These are phyloP conservation scores for Emiliania huxleyi DNA, from an alignment of 78 protist genomes.

Conservation along the genomic window DNA sequence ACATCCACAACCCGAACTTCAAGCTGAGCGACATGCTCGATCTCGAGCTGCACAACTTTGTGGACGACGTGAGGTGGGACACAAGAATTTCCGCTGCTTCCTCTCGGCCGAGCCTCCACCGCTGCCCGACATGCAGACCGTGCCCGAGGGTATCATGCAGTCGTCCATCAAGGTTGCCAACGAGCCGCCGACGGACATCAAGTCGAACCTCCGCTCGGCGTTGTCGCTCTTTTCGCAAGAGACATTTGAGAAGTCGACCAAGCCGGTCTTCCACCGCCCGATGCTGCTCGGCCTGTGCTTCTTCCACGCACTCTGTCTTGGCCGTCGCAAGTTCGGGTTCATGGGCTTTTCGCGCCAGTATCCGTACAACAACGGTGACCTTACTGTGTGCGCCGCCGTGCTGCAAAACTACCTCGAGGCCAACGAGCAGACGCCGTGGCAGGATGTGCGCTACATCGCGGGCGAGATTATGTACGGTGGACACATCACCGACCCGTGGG, in stretches of 20 bases:
- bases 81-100: constrained; percentile 62
- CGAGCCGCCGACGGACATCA: constrained; percentile 70
- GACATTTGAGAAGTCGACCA: constrained; percentile 46
- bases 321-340: constrained; percentile 83
- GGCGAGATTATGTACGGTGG: constrained; percentile 71
- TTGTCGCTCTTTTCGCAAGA: constrained; percentile 38
- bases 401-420: constrained; percentile 53
- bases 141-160: constrained; percentile 70
- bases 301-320: constrained; percentile 76
- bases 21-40: constrained; percentile 50
- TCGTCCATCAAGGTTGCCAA: constrained; percentile 58
- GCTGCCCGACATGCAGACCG: neutral
- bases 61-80: constrained; percentile 60
- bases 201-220: constrained; percentile 51
- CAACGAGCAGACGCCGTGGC: constrained; percentile 57
- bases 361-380: constrained; percentile 52
- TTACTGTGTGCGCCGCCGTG: constrained; percentile 38
- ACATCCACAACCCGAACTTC: constrained; percentile 41
- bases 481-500: constrained; percentile 59
- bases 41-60: constrained; percentile 53
- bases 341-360: constrained; percentile 53
- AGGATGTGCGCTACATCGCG: constrained; percentile 44
- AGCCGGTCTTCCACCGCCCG: constrained; percentile 40
- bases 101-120: constrained; percentile 68
- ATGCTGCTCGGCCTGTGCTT: constrained; percentile 61